Evolutionary conservation across 495 filamentous ascomycete genomes (phyloP).

Genomic region (Penicillium canariense): DNA sequence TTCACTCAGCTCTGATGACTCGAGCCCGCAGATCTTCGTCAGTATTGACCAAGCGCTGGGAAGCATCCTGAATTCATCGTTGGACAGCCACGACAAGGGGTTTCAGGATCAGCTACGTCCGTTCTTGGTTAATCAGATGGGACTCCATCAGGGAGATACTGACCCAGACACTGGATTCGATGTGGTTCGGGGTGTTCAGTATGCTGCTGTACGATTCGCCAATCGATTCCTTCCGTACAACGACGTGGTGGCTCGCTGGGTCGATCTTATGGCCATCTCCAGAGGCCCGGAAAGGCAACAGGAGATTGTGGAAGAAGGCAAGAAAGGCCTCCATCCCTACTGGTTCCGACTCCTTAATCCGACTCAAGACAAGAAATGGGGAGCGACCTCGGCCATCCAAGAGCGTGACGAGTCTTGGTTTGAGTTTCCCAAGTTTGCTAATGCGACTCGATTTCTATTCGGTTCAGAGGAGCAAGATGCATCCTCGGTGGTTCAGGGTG

Average conservation of each 20-base stretch:
- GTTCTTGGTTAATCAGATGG: slow-evolving; percentile 69
- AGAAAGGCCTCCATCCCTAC: slow-evolving; percentile 80
- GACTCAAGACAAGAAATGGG: slow-evolving; percentile 30
- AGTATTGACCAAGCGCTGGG: slow-evolving; percentile 88
- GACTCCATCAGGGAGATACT: slow-evolving; percentile 48
- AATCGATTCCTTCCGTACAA: slow-evolving; percentile 82
- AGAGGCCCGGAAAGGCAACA: slow-evolving; percentile 59
- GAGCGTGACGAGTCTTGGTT: slow-evolving; percentile 33
- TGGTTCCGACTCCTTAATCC: slow-evolving; percentile 70
- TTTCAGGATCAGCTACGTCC: slow-evolving; percentile 50
- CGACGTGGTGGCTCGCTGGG: slow-evolving; percentile 80
- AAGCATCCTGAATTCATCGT: slow-evolving; percentile 63
- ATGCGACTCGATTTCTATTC: slow-evolving; percentile 35
- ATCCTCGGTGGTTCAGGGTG: slow-evolving; percentile 18
- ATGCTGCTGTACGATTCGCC: slow-evolving; percentile 82
- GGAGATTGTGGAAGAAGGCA: slow-evolving; percentile 86
- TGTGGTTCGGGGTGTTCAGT: slow-evolving; percentile 65
- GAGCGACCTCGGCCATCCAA: slow-evolving; percentile 8
- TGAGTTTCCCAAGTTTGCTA: slow-evolving; percentile 46
- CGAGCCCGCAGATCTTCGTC: slow-evolving; percentile 68
- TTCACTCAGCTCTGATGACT: slow-evolving; percentile 77
- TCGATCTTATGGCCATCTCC: slow-evolving; percentile 77
- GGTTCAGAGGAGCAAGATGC: slow-evolving; percentile 20
- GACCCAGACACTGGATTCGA: slow-evolving; percentile 36
- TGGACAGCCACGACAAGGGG: slow-evolving; percentile 41